A percentile compares a stretch with the other conserved stretches of the same genome.
Conservation (phyloP, 148 eudicot genomes). For the Chenopodium berlandieri region DNA sequence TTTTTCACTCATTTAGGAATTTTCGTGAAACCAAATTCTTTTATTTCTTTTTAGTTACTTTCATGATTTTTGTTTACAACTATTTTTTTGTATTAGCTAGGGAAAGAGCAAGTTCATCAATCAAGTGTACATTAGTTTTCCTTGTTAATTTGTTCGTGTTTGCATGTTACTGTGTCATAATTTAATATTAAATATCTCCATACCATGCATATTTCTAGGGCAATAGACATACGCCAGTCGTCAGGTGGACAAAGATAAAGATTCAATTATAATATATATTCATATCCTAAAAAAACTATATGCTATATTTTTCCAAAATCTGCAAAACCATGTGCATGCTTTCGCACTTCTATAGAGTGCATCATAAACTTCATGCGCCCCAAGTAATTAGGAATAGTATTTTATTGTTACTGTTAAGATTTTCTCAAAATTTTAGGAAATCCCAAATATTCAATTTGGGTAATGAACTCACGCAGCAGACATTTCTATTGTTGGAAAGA, state of each 20-base stretch:
- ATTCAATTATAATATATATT: too few species aligned
- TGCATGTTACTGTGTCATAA: slow-evolving; percentile 9
- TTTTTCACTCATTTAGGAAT: too few species aligned
- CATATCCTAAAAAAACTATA: too few species aligned
- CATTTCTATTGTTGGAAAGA: slow-evolving; percentile 36
- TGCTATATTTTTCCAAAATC: neutral
- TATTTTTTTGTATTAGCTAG: too few species aligned
- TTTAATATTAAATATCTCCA: neutral
- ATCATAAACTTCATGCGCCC: slow-evolving; percentile 21
- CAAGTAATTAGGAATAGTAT: neutral
- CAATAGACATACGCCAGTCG: neutral
- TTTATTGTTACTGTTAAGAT: slow-evolving; percentile 34
- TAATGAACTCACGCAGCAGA: slow-evolving; percentile 21
- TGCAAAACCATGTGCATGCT: slow-evolving; percentile 25
- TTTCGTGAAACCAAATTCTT: too few species aligned
- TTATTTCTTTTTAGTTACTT: too few species aligned
- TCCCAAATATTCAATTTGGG: neutral
- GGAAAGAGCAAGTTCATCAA: too few species aligned
- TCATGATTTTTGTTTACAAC: too few species aligned
- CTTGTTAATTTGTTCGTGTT: neutral
- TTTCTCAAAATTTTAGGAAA: slow-evolving; percentile 13
- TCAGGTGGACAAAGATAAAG: neutral
- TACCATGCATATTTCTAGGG: slow-evolving; percentile 10
- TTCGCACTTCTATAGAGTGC: slow-evolving; percentile 21
- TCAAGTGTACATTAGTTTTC: too few species aligned